Conservation (phyloP, 2,329 filamentous ascomycete species). For the Cadophora luteo-olivacea region DNA sequence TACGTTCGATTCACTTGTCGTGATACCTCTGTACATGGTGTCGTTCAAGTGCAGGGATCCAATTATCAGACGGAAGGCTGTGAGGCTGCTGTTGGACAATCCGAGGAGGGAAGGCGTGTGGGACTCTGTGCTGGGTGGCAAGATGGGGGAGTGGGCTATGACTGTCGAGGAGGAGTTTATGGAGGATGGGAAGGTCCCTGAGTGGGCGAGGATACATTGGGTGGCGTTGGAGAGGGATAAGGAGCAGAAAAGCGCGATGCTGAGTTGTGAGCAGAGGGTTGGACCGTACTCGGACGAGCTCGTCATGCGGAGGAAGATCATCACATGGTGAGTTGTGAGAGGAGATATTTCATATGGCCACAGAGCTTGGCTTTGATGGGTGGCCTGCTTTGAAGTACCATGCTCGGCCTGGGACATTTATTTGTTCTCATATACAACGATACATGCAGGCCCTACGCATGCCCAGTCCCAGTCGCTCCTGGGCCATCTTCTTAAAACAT, state of each 20-base stretch:
- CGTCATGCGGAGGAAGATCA: constrained; percentile 20
- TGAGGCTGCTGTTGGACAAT: constrained; percentile 63
- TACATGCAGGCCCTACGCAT: background rate
- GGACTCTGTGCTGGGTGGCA: constrained; percentile 49
- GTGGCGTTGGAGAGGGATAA: constrained; percentile 22
- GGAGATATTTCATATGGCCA: background rate
- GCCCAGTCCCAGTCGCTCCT: background rate
- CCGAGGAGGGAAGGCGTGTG: constrained; percentile 69
- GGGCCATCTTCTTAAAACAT: background rate
- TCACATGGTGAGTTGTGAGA: constrained; percentile 17
- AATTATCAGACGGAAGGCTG: constrained; percentile 61
- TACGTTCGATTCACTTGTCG: constrained; percentile 66
- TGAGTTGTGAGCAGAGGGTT: constrained; percentile 27
- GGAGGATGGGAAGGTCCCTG: constrained; percentile 21
- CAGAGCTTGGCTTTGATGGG: background rate
- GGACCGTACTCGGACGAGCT: background rate
- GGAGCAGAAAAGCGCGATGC: constrained; percentile 21
- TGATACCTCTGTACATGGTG: constrained; percentile 67
- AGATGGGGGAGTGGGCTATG: constrained; percentile 28
- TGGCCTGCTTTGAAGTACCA: background rate
- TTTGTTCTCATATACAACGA: background rate
- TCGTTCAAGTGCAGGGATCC: constrained; percentile 68
- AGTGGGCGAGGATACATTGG: constrained; percentile 29
- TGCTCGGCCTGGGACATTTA: background rate
- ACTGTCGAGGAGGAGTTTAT: constrained; percentile 29